Conservation (phyloP, 106 monocot species). For the Apostasia shenzhenica region DNA sequence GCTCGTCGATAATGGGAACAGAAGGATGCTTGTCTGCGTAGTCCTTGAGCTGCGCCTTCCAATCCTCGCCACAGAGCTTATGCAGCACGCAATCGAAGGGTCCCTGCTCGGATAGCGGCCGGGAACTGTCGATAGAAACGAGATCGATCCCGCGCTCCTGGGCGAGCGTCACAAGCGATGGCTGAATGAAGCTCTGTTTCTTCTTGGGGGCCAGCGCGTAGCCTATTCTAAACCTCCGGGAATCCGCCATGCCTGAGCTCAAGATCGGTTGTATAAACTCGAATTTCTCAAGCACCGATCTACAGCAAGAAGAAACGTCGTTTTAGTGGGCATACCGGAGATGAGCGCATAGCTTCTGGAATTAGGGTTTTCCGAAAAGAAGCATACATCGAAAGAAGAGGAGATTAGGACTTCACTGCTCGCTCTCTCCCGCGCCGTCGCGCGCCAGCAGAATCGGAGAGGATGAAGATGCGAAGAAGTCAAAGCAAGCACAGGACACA, state of each 20-base stretch:
- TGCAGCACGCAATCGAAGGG: slow-evolving; percentile 63
- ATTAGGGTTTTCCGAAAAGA: slow-evolving; percentile 10
- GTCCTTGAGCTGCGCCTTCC: slow-evolving; percentile 34
- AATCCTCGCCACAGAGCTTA: slow-evolving; percentile 40
- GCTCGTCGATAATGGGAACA: slow-evolving; percentile 46
- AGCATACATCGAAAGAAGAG: slow-evolving; percentile 6
- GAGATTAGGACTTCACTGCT: not conserved
- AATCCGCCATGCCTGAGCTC: slow-evolving; percentile 14
- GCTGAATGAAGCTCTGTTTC: slow-evolving; percentile 42
- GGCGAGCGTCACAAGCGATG: slow-evolving; percentile 36
- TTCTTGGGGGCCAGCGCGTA: slow-evolving; percentile 61
- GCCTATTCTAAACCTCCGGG: slow-evolving; percentile 28
- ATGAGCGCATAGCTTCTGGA: not conserved
- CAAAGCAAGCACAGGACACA: too few relatives aligned
- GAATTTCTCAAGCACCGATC: slow-evolving; percentile 6
- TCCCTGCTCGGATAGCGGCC: slow-evolving; percentile 35
- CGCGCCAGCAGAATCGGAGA: too few relatives aligned
- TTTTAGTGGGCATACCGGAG: not conserved
- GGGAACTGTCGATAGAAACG: slow-evolving; percentile 33
- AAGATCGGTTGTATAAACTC: not conserved
- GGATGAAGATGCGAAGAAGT: too few relatives aligned
- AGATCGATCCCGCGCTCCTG: slow-evolving; percentile 43
- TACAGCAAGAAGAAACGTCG: slow-evolving; percentile 6
- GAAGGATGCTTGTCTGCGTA: slow-evolving; percentile 25
- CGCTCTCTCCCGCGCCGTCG: too few relatives aligned